phyloP scores from a whole-genome alignment of 2,329 filamentous ascomycete genomes.

The Orbilia oligospora region DNA sequence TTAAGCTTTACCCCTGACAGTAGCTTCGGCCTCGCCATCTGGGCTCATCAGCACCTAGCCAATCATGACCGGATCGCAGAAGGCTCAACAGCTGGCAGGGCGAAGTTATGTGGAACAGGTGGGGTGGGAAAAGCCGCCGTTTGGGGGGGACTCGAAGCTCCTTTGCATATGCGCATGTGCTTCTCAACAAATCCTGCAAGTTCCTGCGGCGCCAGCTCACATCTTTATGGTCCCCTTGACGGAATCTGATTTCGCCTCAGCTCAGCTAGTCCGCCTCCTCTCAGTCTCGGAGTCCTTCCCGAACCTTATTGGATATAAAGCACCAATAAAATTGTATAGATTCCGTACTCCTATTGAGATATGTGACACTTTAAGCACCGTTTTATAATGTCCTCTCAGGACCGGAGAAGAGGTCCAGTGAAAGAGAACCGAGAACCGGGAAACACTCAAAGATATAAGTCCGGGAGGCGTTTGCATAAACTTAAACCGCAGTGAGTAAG shows the following conservation, averaged over 20 bases:
- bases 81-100: constrained; percentile 32
- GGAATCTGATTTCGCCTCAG: constrained; percentile 43
- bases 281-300: constrained; percentile 38
- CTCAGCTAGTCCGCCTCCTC: constrained; percentile 45
- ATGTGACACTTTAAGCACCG: constrained; percentile 44
- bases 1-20: constrained; percentile 49
- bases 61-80: constrained; percentile 53
- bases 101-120: constrained; percentile 31
- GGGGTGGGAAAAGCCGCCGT: constrained; percentile 37
- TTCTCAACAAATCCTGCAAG: constrained; percentile 52
- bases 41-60: constrained; percentile 50
- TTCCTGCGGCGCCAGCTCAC: constrained; percentile 60
- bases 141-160: constrained; percentile 29
- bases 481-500: constrained; percentile 25
- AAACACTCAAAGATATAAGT: constrained; percentile 42
- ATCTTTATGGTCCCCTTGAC: constrained; percentile 18
- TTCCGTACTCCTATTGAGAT: constrained; percentile 39
- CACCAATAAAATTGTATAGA: constrained; percentile 42
- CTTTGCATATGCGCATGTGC: constrained; percentile 3
- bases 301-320: constrained; percentile 36
- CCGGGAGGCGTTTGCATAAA: constrained; percentile 36
- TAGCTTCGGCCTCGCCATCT: constrained; percentile 50
- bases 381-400: constrained; percentile 21
- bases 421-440: constrained; percentile 46
- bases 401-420: constrained; percentile 23